Evolutionary conservation across 768 basidiomycete species (phyloP), one percentile per base, ranked within the genome.

Genomic region (Serpula lacrymans): DNA sequence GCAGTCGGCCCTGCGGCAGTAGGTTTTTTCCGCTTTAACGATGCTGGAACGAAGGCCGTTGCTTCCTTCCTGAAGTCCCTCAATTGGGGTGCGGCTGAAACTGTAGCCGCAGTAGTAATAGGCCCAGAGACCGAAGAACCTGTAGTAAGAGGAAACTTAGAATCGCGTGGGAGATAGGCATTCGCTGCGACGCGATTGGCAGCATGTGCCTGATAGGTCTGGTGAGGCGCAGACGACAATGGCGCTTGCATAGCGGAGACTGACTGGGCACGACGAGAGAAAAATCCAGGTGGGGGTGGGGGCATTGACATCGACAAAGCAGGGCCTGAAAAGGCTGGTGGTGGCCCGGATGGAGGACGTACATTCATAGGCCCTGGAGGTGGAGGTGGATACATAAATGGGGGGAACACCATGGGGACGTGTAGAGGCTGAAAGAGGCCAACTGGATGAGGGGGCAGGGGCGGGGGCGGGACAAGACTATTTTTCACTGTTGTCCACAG

Each of bases 11-110:
- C 51, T 4, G 59, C 52, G 14, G 58, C 59, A 26, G 65, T 62
- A 8, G 58, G 48, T 45, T 75, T 84, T 62, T 86, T 92, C 34
- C 88, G 78, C 62, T 89, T 90, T 37, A 95, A 64, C 3, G 85
- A 71, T 2, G 82, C 59, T 3, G 96, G 96, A 4, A 97, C 79
- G 53, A 99, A 98, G 0, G 88, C 80, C 1, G 91, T 95, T 7
- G 88, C 86, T 60, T 99, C 96, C 62, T 91, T 93, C 68, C 93
- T 91, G 46, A 98, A 71, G 63, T 99, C 91, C 11, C 95, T 86
- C 37, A 99, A 63, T 57, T 91, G 75, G 4, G 96, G 91, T 32
- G 71, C 90, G 2, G 93, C 92, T 16, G 78, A 83, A 37, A 97
- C 82, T 2, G 78, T 86, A 2, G 88, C 90, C 6, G 76, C 65